Percentiles rank a stretch among this genome's conserved stretches.
phyloP scores from a whole-genome alignment of 2,329 filamentous ascomycete genomes.

The Mycosphaerella sp. region DNA sequence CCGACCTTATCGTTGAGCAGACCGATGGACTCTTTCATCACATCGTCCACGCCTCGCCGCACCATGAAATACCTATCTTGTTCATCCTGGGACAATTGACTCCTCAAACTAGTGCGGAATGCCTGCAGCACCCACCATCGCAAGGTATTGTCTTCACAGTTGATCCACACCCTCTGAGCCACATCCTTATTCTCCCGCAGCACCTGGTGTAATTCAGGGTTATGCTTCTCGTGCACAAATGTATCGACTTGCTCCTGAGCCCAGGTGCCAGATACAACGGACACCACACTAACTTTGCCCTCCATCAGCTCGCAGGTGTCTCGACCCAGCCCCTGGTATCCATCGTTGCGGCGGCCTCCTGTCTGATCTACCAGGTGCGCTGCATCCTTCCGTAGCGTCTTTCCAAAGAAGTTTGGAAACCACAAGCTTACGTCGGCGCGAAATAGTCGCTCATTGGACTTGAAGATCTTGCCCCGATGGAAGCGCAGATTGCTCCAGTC shows the following conservation, averaged over 20 bases:
- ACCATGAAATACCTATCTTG: slow-evolving; percentile 57
- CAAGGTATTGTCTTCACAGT: slow-evolving; percentile 75
- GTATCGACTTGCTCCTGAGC: slow-evolving; percentile 71
- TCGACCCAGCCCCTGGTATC: slow-evolving; percentile 35
- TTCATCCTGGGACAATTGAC: slow-evolving; percentile 44
- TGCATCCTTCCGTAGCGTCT: slow-evolving; percentile 64
- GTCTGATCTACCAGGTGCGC: slow-evolving; percentile 56
- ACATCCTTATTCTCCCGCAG: slow-evolving; percentile 48
- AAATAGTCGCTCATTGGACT: slow-evolving; percentile 79
- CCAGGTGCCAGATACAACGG: slow-evolving; percentile 78
- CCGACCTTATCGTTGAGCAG: slow-evolving; percentile 86
- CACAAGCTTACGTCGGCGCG: slow-evolving; percentile 74
- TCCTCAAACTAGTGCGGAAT: slow-evolving; percentile 46
- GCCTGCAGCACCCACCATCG: slow-evolving; percentile 52
- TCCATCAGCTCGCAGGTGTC: slow-evolving; percentile 72
- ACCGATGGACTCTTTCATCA: slow-evolving; percentile 54
- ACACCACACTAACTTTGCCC: slow-evolving; percentile 66
- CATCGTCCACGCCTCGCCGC: slow-evolving; percentile 50
- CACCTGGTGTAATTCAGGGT: slow-evolving; percentile 62
- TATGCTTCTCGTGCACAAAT: slow-evolving; percentile 61
- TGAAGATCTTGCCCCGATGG: slow-evolving; percentile 81
- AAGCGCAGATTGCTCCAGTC: slow-evolving; percentile 87
- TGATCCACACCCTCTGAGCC: slow-evolving; percentile 77
- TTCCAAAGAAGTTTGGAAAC: slow-evolving; percentile 86
- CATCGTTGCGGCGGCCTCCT: slow-evolving; percentile 35